These are phyloP conservation scores for Ceratocystis lukuohia DNA, from an alignment of 2,329 filamentous ascomycete genomes.

Conservation along the genomic window DNA sequence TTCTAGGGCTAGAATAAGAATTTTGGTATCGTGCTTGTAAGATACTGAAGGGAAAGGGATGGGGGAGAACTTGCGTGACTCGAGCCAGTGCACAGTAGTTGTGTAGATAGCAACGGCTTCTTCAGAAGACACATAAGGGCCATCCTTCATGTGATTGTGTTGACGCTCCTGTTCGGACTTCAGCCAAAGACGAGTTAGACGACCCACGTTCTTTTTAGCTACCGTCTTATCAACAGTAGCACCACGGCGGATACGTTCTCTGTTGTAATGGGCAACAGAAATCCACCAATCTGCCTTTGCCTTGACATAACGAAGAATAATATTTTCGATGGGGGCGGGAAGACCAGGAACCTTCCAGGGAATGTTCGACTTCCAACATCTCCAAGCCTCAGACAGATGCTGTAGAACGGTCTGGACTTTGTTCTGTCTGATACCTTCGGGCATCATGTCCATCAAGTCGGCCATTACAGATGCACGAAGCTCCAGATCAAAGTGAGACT, in stretches of 20 bases:
- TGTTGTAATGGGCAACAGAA: conserved; percentile 96
- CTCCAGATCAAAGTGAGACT: conserved; percentile 96
- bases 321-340: conserved; percentile 94
- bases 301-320: conserved; percentile 96
- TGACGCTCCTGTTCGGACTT: conserved; percentile 97
- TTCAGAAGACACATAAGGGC: conserved; percentile 94
- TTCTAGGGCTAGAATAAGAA: conserved; percentile 87
- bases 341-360: conserved; percentile 97
- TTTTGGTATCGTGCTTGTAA: conserved; percentile 99
- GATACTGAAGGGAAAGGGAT: conserved; percentile 98
- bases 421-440: conserved; percentile 97
- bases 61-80: conserved; percentile 94
- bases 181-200: conserved; percentile 86
- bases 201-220: conserved; percentile 95
- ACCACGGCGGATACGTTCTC: conserved; percentile 88
- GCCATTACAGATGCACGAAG: conserved; percentile 97
- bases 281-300: conserved; percentile 99
- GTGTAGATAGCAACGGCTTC: conserved; percentile 98
- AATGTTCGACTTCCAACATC: conserved; percentile 99
- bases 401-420: conserved; percentile 97
- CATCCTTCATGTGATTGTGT: conserved; percentile 99
- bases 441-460: conserved; percentile 99
- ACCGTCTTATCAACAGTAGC: conserved; percentile 98
- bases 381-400: conserved; percentile 94
- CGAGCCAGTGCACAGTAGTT: conserved; percentile 95